Conservation (phyloP, 2,329 filamentous ascomycete species). For the Nigrospora sphaerica region DNA sequence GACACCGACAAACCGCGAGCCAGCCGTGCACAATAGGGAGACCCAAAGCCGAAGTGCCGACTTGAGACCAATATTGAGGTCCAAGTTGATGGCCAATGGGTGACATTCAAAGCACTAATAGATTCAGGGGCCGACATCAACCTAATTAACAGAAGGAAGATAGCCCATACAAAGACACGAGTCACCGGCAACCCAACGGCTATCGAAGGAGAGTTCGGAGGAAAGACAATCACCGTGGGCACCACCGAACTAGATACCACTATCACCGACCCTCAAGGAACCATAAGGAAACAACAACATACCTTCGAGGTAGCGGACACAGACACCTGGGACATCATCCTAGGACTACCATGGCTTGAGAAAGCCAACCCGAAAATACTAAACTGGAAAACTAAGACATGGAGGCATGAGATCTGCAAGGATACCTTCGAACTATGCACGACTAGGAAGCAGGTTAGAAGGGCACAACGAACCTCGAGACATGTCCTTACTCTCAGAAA, state of each 20-base stretch:
- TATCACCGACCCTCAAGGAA: neutral
- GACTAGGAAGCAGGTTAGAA: too few relatives aligned
- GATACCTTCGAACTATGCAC: neutral
- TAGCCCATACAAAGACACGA: too few relatives aligned
- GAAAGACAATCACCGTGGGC: neutral
- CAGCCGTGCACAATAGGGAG: neutral
- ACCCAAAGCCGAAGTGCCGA: neutral
- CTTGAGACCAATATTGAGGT: neutral
- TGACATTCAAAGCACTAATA: neutral
- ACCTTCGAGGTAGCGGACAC: neutral
- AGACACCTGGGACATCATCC: neutral
- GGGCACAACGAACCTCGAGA: neutral
- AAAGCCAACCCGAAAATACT: neutral
- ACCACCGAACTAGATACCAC: neutral
- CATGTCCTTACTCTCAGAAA: too few relatives aligned
- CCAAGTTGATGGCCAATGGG: neutral
- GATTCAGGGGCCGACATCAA: neutral
- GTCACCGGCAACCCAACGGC: neutral
- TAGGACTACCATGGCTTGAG: neutral
- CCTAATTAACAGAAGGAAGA: too few relatives aligned
- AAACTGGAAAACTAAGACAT: neutral
- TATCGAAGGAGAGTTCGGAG: neutral
- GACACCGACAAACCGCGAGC: neutral
- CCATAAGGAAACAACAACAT: neutral
- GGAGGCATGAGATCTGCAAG: neutral